Evolutionary conservation across 345 rosid species (phyloP).

Genomic region (Brassica cretica): DNA sequence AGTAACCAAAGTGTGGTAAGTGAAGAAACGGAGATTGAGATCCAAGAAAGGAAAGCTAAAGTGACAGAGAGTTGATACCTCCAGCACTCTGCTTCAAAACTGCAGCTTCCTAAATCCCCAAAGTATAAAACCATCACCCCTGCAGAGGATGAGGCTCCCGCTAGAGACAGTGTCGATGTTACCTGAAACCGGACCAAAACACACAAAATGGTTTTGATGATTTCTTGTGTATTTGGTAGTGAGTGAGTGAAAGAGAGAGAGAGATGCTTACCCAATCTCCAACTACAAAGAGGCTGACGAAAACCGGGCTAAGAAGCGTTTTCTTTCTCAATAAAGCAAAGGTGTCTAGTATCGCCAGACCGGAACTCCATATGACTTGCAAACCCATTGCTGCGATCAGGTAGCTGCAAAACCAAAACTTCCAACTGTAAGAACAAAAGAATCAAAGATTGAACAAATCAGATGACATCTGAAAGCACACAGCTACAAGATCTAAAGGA

Average conservation of each 20-base stretch:
- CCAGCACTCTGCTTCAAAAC: constrained; percentile 51
- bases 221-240: background rate
- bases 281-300: constrained; percentile 78
- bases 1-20: constrained; percentile 81
- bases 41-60: constrained; percentile 77
- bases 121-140: constrained; percentile 62
- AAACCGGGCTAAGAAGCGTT: constrained; percentile 50
- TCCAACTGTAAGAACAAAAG: background rate
- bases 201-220: too few relatives aligned
- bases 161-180: constrained; percentile 64
- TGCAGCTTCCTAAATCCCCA: constrained; percentile 57
- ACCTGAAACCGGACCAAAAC: constrained; percentile 44
- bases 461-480: background rate
- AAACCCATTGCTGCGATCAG: constrained; percentile 89
- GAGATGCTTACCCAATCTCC: constrained; percentile 73
- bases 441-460: constrained; percentile 5
- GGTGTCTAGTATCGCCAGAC: constrained; percentile 64
- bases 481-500: constrained; percentile 14
- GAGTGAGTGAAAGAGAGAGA: background rate
- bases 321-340: constrained; percentile 61
- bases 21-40: constrained; percentile 59
- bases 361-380: constrained; percentile 81
- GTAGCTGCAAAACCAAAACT: constrained; percentile 52
- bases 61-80: constrained; percentile 66
- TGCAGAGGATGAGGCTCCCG: constrained; percentile 71